Percentiles rank a stretch among this genome's conserved stretches.
phyloP scores from a whole-genome alignment of 441 rosid genomes.

The Kokia cookei region DNA sequence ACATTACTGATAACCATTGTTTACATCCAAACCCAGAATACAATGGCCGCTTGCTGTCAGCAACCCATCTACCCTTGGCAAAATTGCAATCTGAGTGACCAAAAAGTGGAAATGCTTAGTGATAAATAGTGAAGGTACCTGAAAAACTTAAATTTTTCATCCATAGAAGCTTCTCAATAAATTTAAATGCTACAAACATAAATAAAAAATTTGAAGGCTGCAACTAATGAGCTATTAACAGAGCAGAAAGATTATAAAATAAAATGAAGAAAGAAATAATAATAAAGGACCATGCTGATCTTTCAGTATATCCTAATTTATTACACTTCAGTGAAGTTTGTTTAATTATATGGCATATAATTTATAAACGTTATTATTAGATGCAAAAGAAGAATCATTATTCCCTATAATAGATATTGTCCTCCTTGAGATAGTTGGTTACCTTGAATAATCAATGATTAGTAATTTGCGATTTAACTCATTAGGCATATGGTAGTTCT shows the following conservation, averaged over 20 bases:
- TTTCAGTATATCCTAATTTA: not conserved
- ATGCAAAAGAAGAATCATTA: not conserved
- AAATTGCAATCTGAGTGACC: slow-evolving; percentile 61
- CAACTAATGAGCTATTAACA: not conserved
- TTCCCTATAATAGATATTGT: not conserved
- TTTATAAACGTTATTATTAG: not conserved
- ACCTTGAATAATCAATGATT: not conserved
- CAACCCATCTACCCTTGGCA: slow-evolving; percentile 80
- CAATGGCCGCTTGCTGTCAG: slow-evolving; percentile 52
- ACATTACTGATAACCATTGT: slow-evolving; percentile 85
- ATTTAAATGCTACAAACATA: not conserved
- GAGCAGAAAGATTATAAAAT: not conserved
- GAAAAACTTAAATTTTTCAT: not conserved
- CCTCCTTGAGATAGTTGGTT: not conserved
- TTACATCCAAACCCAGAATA: slow-evolving; percentile 77
- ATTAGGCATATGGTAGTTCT: not conserved
- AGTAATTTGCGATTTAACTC: not conserved
- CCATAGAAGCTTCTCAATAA: not conserved
- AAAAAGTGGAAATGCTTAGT: slow-evolving; percentile 1
- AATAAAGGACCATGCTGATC: not conserved
- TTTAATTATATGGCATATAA: not conserved
- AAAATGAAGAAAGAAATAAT: not conserved
- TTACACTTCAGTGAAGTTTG: not conserved
- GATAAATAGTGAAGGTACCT: not conserved
- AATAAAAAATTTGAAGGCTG: not conserved